phyloP scores from a whole-genome alignment of 257 asterid genomes.

The Verbena officinalis region DNA sequence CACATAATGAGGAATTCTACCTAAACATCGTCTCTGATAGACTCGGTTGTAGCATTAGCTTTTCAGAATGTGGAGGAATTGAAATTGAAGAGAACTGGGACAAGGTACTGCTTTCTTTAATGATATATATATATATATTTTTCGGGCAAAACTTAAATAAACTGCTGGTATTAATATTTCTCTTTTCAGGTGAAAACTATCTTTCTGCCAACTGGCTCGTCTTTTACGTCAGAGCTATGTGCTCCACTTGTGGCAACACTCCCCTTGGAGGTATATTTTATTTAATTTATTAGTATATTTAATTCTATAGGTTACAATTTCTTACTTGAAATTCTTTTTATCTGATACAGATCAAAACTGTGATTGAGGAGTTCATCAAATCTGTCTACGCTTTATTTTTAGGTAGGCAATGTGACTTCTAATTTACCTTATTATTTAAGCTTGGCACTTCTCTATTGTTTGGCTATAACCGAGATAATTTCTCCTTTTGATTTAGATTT shows the following conservation, averaged over 20 bases:
- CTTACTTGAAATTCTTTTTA: conserved; percentile 22
- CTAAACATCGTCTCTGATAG: conserved; percentile 88
- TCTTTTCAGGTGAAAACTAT: conserved; percentile 74
- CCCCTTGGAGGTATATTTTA: conserved; percentile 79
- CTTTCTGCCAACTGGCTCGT: conserved; percentile 61
- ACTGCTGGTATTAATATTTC: not conserved
- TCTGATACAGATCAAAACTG: conserved; percentile 62
- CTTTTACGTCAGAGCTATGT: conserved; percentile 72
- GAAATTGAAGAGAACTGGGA: conserved; percentile 99
- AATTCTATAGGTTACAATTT: not conserved
- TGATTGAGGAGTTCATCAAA: conserved; percentile 84
- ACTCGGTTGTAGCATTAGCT: conserved; percentile 94
- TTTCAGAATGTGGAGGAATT: conserved; percentile 93
- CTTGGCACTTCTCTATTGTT: not conserved
- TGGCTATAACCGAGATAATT: conserved; percentile 11
- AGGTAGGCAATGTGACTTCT: conserved; percentile 44
- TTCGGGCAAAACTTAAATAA: not conserved
- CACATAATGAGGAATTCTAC: conserved; percentile 84
- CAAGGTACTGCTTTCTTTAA: conserved; percentile 47
- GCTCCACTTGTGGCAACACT: conserved; percentile 98
- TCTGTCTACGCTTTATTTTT: conserved; percentile 54
- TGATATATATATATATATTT: not conserved
- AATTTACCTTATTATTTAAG: not conserved
- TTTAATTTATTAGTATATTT: not conserved
- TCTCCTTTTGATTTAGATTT: conserved; percentile 51